Conservation (phyloP, 2,329 filamentous ascomycete genomes). For the Aureobasidium sp. region DNA sequence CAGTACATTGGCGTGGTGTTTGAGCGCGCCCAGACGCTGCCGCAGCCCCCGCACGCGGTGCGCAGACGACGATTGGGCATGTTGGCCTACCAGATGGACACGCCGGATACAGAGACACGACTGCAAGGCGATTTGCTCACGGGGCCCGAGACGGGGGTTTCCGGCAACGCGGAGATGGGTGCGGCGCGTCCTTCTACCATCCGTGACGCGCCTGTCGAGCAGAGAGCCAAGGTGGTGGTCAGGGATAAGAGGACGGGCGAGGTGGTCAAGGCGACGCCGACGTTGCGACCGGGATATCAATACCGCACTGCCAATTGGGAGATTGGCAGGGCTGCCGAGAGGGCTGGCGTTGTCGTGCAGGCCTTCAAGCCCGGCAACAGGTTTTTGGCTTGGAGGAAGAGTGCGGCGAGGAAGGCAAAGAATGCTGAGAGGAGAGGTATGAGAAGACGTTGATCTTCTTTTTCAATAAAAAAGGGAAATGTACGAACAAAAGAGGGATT, state of each 20-base stretch:
- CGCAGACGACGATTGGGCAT: slow-evolving; percentile 71
- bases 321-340: slow-evolving; percentile 58
- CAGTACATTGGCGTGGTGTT: slow-evolving; percentile 95
- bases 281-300: slow-evolving; percentile 52
- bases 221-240: slow-evolving; percentile 22
- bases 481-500: slow-evolving; percentile 24
- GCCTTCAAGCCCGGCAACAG: slow-evolving; percentile 52
- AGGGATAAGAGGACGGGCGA: slow-evolving; percentile 24
- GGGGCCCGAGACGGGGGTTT: slow-evolving; percentile 16
- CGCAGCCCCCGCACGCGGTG: slow-evolving; percentile 65
- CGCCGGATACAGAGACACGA: slow-evolving; percentile 3
- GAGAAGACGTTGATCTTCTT: slow-evolving; percentile 29
- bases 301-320: slow-evolving; percentile 60
- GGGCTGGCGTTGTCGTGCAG: slow-evolving; percentile 50
- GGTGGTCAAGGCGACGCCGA: slow-evolving; percentile 29
- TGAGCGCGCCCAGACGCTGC: slow-evolving; percentile 71
- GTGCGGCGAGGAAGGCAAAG: slow-evolving; percentile 42
- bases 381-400: slow-evolving; percentile 60
- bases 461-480: background rate
- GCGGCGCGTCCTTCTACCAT: slow-evolving; percentile 21
- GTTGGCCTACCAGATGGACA: slow-evolving; percentile 44
- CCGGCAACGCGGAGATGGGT: slow-evolving; percentile 18
- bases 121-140: slow-evolving; percentile 19
- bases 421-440: slow-evolving; percentile 49
- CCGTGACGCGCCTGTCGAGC: slow-evolving; percentile 20